A percentile compares a stretch with the other conserved stretches of the same genome.
Evolutionary conservation across 2,329 filamentous ascomycete species (phyloP).

Genomic region (Curvularia hawaiiensis): DNA sequence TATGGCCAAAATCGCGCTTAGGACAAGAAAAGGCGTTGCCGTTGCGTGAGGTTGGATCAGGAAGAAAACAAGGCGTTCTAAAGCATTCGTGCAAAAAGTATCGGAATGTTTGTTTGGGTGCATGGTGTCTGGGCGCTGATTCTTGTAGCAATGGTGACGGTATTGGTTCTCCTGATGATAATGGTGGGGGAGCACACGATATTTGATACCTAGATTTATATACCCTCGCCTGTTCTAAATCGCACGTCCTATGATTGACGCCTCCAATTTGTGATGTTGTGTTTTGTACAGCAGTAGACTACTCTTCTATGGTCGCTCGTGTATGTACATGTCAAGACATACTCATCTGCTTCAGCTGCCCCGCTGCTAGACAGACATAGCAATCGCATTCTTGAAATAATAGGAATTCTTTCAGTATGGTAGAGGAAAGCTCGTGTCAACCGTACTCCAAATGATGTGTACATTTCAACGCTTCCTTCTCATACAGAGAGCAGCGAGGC

Average conservation of each 20-base stretch:
- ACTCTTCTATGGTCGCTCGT: neutral
- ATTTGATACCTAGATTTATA: neutral
- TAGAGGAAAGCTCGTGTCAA: neutral
- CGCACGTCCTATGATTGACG: neutral
- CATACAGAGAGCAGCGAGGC: neutral
- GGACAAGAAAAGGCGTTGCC: slow-evolving; percentile 31
- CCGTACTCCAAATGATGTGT: neutral
- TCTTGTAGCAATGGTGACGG: neutral
- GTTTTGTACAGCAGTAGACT: neutral
- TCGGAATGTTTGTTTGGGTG: neutral
- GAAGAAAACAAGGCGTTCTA: neutral
- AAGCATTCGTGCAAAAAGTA: neutral
- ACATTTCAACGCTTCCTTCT: neutral
- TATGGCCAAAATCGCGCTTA: slow-evolving; percentile 43
- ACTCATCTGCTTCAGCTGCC: neutral
- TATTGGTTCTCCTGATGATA: neutral
- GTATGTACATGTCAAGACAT: neutral
- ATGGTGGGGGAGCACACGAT: neutral
- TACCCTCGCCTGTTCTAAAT: neutral
- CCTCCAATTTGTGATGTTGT: neutral
- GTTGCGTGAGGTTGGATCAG: slow-evolving; percentile 19
- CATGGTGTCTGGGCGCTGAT: neutral
- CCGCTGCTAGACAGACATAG: neutral
- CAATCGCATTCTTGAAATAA: neutral
- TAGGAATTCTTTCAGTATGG: neutral